Conservation (phyloP, 352 stramenopile species). For the Phytophthora rubi region DNA sequence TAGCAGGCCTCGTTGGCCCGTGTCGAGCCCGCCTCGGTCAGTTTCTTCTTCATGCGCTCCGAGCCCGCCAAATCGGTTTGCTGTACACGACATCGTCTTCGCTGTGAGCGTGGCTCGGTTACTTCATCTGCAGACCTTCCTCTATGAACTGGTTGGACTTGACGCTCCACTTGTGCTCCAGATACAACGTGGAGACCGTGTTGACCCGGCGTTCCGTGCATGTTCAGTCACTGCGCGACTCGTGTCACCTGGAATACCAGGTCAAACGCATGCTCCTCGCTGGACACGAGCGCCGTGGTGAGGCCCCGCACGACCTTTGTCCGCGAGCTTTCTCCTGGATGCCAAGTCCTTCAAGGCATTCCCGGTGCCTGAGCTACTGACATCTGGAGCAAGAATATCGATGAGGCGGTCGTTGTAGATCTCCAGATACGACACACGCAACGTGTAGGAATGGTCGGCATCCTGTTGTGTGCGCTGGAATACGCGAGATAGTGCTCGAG, state of each 20-base stretch:
- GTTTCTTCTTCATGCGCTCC: slow-evolving; percentile 92
- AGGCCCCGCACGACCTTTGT: slow-evolving; percentile 75
- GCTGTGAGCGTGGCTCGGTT: background rate
- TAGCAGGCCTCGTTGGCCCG: slow-evolving; percentile 56
- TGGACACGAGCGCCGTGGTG: slow-evolving; percentile 58
- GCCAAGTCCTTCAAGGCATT: slow-evolving; percentile 43
- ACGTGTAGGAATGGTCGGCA: slow-evolving; percentile 49
- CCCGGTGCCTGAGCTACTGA: background rate
- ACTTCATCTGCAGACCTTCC: slow-evolving; percentile 13
- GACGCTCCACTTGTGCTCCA: slow-evolving; percentile 51
- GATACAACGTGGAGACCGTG: slow-evolving; percentile 74
- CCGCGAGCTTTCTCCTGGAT: slow-evolving; percentile 70
- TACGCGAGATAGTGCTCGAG: slow-evolving; percentile 59
- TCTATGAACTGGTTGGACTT: slow-evolving; percentile 34
- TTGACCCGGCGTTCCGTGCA: slow-evolving; percentile 78
- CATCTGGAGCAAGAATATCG: slow-evolving; percentile 50
- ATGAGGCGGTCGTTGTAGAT: slow-evolving; percentile 92
- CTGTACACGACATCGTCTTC: slow-evolving; percentile 55
- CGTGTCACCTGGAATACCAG: slow-evolving; percentile 81
- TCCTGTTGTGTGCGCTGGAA: slow-evolving; percentile 62
- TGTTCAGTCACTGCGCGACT: slow-evolving; percentile 83
- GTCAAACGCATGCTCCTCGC: slow-evolving; percentile 75
- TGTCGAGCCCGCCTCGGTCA: slow-evolving; percentile 43
- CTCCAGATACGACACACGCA: slow-evolving; percentile 86
- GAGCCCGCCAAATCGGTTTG: slow-evolving; percentile 92